Base-by-base conservation (phyloP, 1,284 basidiomycete genomes). In the Caloboletus inedulis region DNA sequence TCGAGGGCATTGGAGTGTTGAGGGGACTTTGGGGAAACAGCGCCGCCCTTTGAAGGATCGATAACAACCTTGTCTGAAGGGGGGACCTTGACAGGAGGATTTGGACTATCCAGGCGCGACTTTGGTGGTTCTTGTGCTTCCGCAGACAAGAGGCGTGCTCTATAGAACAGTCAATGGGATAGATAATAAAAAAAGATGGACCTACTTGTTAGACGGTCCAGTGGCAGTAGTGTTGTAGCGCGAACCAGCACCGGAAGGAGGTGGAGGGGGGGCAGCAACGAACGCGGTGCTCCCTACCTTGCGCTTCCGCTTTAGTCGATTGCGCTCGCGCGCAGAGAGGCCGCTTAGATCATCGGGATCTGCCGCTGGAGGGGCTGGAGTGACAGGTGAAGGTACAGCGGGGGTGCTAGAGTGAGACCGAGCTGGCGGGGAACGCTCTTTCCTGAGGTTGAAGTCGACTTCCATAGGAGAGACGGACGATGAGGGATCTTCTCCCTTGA, bases 281-380 rank as follows among this genome's bases (percentile, higher is more conserved):
- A 90, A 86, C 2, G 85, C 87, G 35, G 79, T 74, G 61, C 87
- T 91, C n/a, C 92, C 91, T 14, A 82, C 77, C 65, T 96, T 97
- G 46, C 93, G 84, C 64, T 96, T 96, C 18, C 94, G 81, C 67
- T 97, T 97, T 33, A 96, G 76, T 43, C 92, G 80, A 68, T 96
- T 97, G 33, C 89, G 84, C 68, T 97, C 94, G 44, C 94, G 81
- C 16, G 92, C 92, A 14, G 91, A 91, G 39, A 93, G 72, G 5
- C 75, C 74, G 33, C 65, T 72, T 3, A 76, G 58, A 56, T 86
- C 84, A 12, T 75, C 64, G 25, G 74, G 69, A 23, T 76, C 71
- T 8, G 35, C 36, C 0, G 72, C 68, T 4, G 74, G 68, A 0
- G 68, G 70, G 34, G 68, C 70, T 2, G 76, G 71, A 2, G 77